These are phyloP conservation scores for Allium cepa DNA, from an alignment of 106 monocot genomes.

Conservation along the genomic window DNA sequence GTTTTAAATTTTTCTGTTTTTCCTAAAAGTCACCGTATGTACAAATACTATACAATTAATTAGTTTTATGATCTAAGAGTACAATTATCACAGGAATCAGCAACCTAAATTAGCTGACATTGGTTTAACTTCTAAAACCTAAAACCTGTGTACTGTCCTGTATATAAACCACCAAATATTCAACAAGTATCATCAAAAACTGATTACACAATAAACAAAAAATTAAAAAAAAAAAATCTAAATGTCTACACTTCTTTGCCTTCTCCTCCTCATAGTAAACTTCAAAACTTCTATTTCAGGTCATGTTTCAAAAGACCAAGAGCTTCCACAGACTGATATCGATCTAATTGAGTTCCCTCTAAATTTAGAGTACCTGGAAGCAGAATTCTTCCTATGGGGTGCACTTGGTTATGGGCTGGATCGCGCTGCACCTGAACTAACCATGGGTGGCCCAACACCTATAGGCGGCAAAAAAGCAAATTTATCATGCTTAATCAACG, in stretches of 20 bases:
- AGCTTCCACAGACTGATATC: constrained; percentile 20
- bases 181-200: too few relatives aligned
- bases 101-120: too few relatives aligned
- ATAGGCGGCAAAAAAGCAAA: constrained; percentile 43
- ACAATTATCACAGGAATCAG: too few relatives aligned
- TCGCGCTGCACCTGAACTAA: constrained; percentile 25
- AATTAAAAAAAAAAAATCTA: too few relatives aligned
- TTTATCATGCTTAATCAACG: constrained; percentile 22
- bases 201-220: too few relatives aligned
- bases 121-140: too few relatives aligned
- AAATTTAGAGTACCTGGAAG: constrained; percentile 66
- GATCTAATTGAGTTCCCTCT: constrained; percentile 60
- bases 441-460: constrained; percentile 50
- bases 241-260: background rate
- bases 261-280: constrained; percentile 4
- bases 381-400: constrained; percentile 64
- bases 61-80: too few relatives aligned
- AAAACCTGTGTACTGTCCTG: too few relatives aligned
- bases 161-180: too few relatives aligned
- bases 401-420: constrained; percentile 54
- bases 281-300: background rate
- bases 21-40: too few relatives aligned
- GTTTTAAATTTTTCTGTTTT: too few relatives aligned
- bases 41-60: too few relatives aligned
- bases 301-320: background rate